phyloP scores from a whole-genome alignment of 495 filamentous ascomycete species.

The Cercophora scortea region DNA sequence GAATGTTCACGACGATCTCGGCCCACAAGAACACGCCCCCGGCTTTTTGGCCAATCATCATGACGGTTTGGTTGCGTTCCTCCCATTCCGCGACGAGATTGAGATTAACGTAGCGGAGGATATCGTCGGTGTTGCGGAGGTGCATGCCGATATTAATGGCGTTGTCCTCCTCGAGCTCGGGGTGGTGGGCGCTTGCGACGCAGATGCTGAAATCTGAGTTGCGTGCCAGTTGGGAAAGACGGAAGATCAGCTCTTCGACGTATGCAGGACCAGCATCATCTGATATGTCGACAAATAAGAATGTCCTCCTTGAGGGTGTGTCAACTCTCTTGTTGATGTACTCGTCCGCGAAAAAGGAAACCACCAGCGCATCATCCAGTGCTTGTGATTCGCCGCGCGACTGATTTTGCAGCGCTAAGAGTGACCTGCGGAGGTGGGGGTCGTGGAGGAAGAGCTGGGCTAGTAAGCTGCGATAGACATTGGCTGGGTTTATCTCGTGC shows the following conservation, averaged over 20 bases:
- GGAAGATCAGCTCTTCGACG: slow-evolving; percentile 22
- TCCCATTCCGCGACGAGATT: slow-evolving; percentile 28
- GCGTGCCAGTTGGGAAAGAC: slow-evolving; percentile 22
- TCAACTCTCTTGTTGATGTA: slow-evolving; percentile 21
- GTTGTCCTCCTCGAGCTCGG: slow-evolving; percentile 15
- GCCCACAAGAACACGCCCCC: slow-evolving; percentile 30
- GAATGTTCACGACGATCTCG: slow-evolving; percentile 29
- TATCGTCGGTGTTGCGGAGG: slow-evolving; percentile 26
- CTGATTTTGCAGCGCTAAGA: slow-evolving; percentile 15
- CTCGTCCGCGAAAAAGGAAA: slow-evolving; percentile 30
- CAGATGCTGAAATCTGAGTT: slow-evolving; percentile 33
- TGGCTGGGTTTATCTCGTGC: slow-evolving; percentile 12
- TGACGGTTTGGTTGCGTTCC: slow-evolving; percentile 17
- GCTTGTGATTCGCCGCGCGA: slow-evolving; percentile 3
- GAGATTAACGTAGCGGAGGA: slow-evolving; percentile 26
- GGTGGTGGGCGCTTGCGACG: slow-evolving; percentile 21
- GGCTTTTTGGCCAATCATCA: slow-evolving; percentile 21
- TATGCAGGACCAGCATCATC: slow-evolving; percentile 20
- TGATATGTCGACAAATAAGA: slow-evolving; percentile 28
- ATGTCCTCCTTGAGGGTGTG: slow-evolving; percentile 21
- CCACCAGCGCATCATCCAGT: slow-evolving; percentile 22
- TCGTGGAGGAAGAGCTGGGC: slow-evolving; percentile 29
- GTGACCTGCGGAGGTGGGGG: slow-evolving; percentile 16
- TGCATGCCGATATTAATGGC: slow-evolving; percentile 24
- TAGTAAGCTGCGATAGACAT: slow-evolving; percentile 25